A percentile compares a stretch with the other conserved stretches of the same genome.
phyloP scores from a whole-genome alignment of 768 basidiomycete genomes.

The Amanita jacksonii region DNA sequence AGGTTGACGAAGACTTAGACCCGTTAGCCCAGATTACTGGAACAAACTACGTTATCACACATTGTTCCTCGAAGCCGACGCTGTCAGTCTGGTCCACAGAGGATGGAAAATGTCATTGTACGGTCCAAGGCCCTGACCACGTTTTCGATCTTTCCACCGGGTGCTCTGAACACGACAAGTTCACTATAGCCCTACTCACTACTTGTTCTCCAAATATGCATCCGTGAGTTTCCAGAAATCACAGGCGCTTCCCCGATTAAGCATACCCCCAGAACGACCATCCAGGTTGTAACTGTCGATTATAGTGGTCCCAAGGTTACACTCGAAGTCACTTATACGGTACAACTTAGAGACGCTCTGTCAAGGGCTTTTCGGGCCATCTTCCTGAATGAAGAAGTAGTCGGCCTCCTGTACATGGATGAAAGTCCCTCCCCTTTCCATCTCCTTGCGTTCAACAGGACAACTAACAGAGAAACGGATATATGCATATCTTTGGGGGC shows the following conservation, averaged over 20 bases:
- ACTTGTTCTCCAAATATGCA: neutral
- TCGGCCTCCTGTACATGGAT: constrained; percentile 17
- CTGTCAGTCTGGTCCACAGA: constrained; percentile 15
- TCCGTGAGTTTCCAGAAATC: constrained; percentile 8
- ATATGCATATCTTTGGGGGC: constrained; percentile 9
- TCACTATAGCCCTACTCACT: constrained; percentile 19
- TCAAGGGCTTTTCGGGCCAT: constrained; percentile 15
- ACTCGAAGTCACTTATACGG: neutral
- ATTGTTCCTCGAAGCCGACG: constrained; percentile 13
- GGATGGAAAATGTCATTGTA: constrained; percentile 9
- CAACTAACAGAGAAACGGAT: constrained; percentile 9
- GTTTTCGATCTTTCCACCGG: constrained; percentile 22
- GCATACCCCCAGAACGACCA: neutral
- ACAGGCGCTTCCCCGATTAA: no score
- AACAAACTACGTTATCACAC: constrained; percentile 17
- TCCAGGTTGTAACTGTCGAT: constrained; percentile 5
- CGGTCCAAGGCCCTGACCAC: constrained; percentile 9
- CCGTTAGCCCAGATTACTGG: constrained; percentile 21
- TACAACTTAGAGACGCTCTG: neutral
- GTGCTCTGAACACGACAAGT: constrained; percentile 15
- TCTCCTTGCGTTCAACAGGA: constrained; percentile 16
- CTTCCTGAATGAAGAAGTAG: constrained; percentile 19
- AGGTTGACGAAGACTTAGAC: constrained; percentile 13
- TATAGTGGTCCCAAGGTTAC: constrained; percentile 4
- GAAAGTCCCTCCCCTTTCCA: constrained; percentile 6